phyloP scores from a whole-genome alignment of 768 basidiomycete species.

The Russula sp. region DNA sequence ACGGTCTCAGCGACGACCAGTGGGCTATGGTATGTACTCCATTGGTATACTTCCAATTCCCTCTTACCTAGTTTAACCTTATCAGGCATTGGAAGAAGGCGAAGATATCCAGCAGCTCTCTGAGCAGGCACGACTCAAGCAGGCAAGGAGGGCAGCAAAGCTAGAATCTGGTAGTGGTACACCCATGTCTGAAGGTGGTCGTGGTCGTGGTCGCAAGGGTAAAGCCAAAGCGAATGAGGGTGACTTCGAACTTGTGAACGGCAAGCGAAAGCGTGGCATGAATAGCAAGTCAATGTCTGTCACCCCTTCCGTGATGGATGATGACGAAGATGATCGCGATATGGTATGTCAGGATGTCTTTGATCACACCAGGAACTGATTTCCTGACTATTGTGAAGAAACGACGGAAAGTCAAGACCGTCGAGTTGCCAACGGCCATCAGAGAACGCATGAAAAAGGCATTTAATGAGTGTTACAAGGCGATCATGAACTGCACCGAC shows the following conservation, averaged over 20 bases:
- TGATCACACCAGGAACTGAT: neutral
- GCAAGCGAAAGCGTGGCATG: constrained; percentile 64
- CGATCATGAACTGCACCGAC: constrained; percentile 66
- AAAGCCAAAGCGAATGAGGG: constrained; percentile 47
- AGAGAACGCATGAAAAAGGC: constrained; percentile 80
- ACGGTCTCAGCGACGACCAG: constrained; percentile 89
- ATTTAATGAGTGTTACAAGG: constrained; percentile 67
- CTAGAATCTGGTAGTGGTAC: constrained; percentile 55
- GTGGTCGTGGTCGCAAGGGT: constrained; percentile 45
- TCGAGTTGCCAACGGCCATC: constrained; percentile 49
- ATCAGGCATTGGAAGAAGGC: constrained; percentile 69
- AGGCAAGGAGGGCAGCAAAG: constrained; percentile 53
- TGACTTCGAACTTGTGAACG: constrained; percentile 33
- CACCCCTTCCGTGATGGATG: constrained; percentile 65
- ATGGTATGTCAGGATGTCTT: constrained; percentile 36
- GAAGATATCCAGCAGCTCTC: constrained; percentile 71
- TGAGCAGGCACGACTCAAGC: constrained; percentile 57
- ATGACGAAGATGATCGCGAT: constrained; percentile 72
- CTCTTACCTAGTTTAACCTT: neutral
- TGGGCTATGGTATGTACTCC: constrained; percentile 65
- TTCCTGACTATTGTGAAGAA: constrained; percentile 43
- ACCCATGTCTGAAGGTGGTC: constrained; percentile 52
- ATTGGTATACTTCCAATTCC: neutral
- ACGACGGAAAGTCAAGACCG: constrained; percentile 70
- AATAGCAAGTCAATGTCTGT: constrained; percentile 65